phyloP scores from a whole-genome alignment of 192 early-diverging fungal genomes.

The Coemansia sp. region DNA sequence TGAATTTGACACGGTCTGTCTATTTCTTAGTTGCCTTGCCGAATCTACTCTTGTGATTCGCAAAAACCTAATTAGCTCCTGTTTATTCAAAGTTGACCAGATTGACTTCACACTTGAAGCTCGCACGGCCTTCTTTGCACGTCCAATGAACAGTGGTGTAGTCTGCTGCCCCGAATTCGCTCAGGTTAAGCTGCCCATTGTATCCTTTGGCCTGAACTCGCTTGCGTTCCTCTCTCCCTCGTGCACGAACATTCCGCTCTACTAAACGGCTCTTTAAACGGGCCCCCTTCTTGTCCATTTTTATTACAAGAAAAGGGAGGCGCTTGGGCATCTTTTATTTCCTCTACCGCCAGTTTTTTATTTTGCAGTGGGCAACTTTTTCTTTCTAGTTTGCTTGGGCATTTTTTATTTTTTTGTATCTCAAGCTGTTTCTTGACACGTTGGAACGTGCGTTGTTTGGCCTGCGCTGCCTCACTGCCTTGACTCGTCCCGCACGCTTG shows the following conservation, averaged over 20 bases:
- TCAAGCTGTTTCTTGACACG: not conserved
- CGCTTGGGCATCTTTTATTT: not conserved
- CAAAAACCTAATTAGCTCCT: too few relatives aligned
- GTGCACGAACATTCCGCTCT: slow-evolving; percentile 23
- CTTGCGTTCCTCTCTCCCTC: slow-evolving; percentile 46
- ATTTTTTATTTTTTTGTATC: slow-evolving; percentile 6
- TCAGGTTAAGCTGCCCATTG: slow-evolving; percentile 41
- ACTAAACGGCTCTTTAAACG: not conserved
- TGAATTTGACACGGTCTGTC: too few relatives aligned
- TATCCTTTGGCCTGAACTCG: slow-evolving; percentile 51
- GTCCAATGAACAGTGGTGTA: slow-evolving; percentile 50
- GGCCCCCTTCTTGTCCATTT: too few relatives aligned
- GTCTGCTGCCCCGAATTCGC: slow-evolving; percentile 40
- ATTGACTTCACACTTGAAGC: not conserved
- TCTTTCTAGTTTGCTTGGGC: not conserved
- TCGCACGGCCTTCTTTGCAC: slow-evolving; percentile 8
- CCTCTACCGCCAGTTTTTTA: not conserved
- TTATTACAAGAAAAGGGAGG: not conserved
- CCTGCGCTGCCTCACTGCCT: slow-evolving; percentile 2
- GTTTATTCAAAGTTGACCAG: not conserved
- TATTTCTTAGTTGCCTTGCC: too few relatives aligned
- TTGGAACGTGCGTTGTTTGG: slow-evolving; percentile 3
- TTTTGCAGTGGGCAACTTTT: not conserved
- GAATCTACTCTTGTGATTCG: too few relatives aligned
- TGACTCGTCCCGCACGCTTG: slow-evolving; percentile 3